Base-by-base conservation (phyloP, 1,139 yeast genomes). In the Suhomyces maxii region DNA sequence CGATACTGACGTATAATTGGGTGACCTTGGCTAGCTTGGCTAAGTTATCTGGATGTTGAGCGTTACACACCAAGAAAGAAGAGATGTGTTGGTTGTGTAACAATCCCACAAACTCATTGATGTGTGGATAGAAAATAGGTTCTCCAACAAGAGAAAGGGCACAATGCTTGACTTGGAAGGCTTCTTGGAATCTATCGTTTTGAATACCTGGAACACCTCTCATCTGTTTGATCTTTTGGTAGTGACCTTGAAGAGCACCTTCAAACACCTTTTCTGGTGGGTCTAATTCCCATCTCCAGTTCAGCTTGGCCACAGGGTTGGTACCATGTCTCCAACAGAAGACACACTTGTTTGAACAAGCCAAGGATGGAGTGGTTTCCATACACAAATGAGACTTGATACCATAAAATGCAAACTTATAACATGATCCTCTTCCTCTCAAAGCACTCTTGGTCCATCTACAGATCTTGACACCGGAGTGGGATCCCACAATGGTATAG, bases 311-410 rank as follows among this genome's bases (percentile, higher is more conserved):
- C 1, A 91, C 97, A 0, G 98, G 98, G 59, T 90, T 91, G 3
- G 97, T 90, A 41, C 97, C 97, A 62, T 91, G 97, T 63, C 98
- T 79, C 98, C 98, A 90, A 68, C 98, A 90, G 62, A 90, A 90
- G 3, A 90, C 97, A 76, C 98, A 90, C 65, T 90, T 90, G 63
- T 90, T 90, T 8, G 97, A 89, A 64, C 98, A 90, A 6, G 97
- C 93, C 49, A 90, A 72, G 1, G 96, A 86, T 1, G 98, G 97
- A 0, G 98, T 90, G 2, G 97, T 83, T 63, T 90, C 98, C 97
- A 90, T 90, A 69, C 98, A 91, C 51, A 91, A 73, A 67, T 93
- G 97, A 2, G 95, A 86, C 51, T 79, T 81, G 56, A 90, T 90
- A 26, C 97, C 97, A 63, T 91, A 90, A 59, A 90, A 86, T 7